Evolutionary conservation across 2,329 filamentous ascomycete genomes (phyloP).

Genomic region (Coniochaeta sp.): DNA sequence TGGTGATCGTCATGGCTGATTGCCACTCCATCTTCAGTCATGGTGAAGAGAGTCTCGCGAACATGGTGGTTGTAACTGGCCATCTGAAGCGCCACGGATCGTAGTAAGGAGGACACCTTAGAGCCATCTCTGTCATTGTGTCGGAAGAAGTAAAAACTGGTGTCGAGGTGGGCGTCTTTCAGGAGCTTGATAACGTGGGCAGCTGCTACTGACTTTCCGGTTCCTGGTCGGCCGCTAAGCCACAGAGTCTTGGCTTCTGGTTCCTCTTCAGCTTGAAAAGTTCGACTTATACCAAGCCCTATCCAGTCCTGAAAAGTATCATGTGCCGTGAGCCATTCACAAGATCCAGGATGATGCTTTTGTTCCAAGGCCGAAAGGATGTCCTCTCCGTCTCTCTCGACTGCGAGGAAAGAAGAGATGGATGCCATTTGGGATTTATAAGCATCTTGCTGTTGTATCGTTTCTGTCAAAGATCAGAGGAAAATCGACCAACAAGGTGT

Average conservation of each 20-base stretch:
- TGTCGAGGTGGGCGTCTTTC: slow-evolving; percentile 13
- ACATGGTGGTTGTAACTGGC: slow-evolving; percentile 12
- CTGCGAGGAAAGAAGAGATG: slow-evolving; percentile 6
- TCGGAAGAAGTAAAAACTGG: slow-evolving; percentile 19
- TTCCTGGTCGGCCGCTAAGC: slow-evolving; percentile 18
- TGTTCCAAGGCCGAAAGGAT: slow-evolving; percentile 9
- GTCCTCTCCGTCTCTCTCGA: neutral
- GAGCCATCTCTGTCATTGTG: slow-evolving; percentile 3
- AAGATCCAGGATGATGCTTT: slow-evolving; percentile 15
- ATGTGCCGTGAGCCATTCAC: slow-evolving; percentile 16
- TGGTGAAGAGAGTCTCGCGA: slow-evolving; percentile 10
- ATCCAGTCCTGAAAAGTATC: slow-evolving; percentile 16
- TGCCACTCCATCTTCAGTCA: slow-evolving; percentile 9
- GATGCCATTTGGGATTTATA: too few species aligned
- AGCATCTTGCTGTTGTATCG: too few species aligned
- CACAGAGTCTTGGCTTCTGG: slow-evolving; percentile 8
- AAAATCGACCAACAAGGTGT: too few species aligned
- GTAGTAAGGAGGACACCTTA: slow-evolving; percentile 7
- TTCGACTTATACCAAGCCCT: neutral
- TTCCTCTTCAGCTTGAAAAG: too few species aligned
- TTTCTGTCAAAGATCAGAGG: too few species aligned
- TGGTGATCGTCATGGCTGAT: slow-evolving; percentile 11
- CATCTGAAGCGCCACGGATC: slow-evolving; percentile 16
- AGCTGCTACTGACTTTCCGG: slow-evolving; percentile 18
- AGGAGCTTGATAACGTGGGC: slow-evolving; percentile 16